Evolutionary conservation across 2,329 filamentous ascomycete species (phyloP).

Genomic region (Phaeosphaeriaceae sp.): DNA sequence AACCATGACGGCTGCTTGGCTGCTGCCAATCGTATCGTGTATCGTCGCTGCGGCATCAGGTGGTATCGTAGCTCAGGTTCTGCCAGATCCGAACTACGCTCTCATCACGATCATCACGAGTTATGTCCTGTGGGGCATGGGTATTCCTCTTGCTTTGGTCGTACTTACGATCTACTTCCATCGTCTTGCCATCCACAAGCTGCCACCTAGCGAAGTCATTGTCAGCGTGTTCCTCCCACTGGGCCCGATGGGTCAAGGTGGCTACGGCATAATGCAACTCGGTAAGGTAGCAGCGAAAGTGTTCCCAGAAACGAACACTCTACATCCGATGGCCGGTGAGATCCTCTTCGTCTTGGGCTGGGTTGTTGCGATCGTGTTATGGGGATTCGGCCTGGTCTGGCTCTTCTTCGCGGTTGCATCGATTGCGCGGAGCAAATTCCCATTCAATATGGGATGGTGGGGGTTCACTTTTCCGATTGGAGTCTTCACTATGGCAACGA

Average conservation of each 20-base stretch:
- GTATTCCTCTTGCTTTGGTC: constrained; percentile 65
- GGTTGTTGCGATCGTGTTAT: constrained; percentile 58
- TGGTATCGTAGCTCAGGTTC: constrained; percentile 64
- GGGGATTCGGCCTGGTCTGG: constrained; percentile 64
- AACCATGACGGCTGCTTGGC: constrained; percentile 68
- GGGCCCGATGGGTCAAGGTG: constrained; percentile 71
- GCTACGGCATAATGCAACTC: constrained; percentile 63
- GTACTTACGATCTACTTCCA: constrained; percentile 73
- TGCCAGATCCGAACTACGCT: constrained; percentile 62
- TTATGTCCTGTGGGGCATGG: constrained; percentile 73
- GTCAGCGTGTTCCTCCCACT: constrained; percentile 72
- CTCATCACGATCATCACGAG: constrained; percentile 67
- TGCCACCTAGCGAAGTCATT: constrained; percentile 70
- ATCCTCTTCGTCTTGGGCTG: constrained; percentile 67
- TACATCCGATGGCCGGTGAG: constrained; percentile 55
- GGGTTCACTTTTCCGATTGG: constrained; percentile 66
- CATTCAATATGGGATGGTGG: constrained; percentile 70
- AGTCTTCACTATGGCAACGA: constrained; percentile 53
- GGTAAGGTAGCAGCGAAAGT: constrained; percentile 53
- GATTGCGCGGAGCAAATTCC: constrained; percentile 55
- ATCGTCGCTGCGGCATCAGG: constrained; percentile 71
- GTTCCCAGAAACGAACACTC: constrained; percentile 47
- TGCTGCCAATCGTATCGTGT: constrained; percentile 70
- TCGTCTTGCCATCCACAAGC: constrained; percentile 69
- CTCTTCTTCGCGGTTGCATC: constrained; percentile 60